Conservation (phyloP, 2,329 filamentous ascomycete species). For the Amphichorda felina region DNA sequence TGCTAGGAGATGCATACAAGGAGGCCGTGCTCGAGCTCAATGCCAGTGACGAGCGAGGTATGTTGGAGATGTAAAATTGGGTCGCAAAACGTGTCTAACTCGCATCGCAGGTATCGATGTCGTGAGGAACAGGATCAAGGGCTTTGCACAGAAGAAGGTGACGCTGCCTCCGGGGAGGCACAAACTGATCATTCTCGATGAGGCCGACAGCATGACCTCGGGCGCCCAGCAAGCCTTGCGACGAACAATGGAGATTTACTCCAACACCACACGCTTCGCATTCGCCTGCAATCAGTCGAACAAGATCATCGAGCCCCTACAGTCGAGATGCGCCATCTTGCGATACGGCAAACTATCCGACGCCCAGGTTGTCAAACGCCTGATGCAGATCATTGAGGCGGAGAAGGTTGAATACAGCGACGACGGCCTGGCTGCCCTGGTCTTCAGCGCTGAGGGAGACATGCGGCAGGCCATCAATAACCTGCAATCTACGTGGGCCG, state of each 20-base stretch:
- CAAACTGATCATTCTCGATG: constrained; percentile 94
- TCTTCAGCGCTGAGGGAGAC: constrained; percentile 94
- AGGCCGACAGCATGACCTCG: constrained; percentile 96
- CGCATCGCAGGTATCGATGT: constrained; percentile 69
- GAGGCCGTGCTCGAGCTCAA: constrained; percentile 96
- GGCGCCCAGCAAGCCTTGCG: constrained; percentile 92
- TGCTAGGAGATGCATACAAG: constrained; percentile 89
- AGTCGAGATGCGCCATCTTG: constrained; percentile 91
- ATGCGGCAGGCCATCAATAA: constrained; percentile 99
- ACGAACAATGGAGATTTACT: constrained; percentile 98
- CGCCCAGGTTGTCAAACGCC: constrained; percentile 77
- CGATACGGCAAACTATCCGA: constrained; percentile 90
- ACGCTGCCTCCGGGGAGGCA: constrained; percentile 83
- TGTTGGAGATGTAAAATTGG: not conserved
- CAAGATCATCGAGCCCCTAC: constrained; percentile 98
- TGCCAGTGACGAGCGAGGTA: constrained; percentile 85
- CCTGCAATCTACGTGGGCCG: constrained; percentile 81
- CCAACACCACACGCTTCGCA: constrained; percentile 87
- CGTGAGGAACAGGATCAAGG: constrained; percentile 93
- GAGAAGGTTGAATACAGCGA: constrained; percentile 87
- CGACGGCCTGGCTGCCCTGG: constrained; percentile 87
- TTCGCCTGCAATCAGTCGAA: constrained; percentile 99
- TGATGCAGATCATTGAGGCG: constrained; percentile 86
- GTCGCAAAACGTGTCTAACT: constrained; percentile 35
- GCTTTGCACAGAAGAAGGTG: constrained; percentile 97